These are phyloP conservation scores for Blastobotrys petasosporus DNA, from an alignment of 1,139 yeast genomes.

Conservation along the genomic window DNA sequence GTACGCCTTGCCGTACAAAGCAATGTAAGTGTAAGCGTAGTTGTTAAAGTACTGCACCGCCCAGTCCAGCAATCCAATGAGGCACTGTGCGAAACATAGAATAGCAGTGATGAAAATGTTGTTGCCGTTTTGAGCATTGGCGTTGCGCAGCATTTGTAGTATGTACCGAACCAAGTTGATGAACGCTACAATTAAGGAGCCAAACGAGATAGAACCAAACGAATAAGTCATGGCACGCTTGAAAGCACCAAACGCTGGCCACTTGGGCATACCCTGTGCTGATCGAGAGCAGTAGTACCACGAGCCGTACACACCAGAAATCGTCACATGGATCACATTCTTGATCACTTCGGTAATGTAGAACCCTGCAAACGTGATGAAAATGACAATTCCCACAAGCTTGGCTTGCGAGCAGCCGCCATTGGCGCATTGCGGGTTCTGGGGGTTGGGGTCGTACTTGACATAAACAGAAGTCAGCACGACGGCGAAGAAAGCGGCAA, in stretches of 20 bases:
- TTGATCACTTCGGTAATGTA: slow-evolving; percentile 79
- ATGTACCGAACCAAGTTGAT: slow-evolving; percentile 59
- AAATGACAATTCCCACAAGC: slow-evolving; percentile 58
- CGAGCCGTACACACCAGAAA: slow-evolving; percentile 81
- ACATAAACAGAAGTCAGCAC: slow-evolving; percentile 72
- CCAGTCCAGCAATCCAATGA: slow-evolving; percentile 69
- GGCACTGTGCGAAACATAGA: slow-evolving; percentile 48
- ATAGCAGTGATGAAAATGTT: slow-evolving; percentile 51
- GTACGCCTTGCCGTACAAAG: slow-evolving; percentile 79
- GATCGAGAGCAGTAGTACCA: slow-evolving; percentile 81
- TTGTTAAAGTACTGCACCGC: slow-evolving; percentile 80
- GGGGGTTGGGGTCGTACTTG: slow-evolving; percentile 51
- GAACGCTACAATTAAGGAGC: slow-evolving; percentile 73
- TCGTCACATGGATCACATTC: slow-evolving; percentile 78
- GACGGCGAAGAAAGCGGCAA: slow-evolving; percentile 58
- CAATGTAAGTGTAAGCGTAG: slow-evolving; percentile 83
- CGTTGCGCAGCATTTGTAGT: slow-evolving; percentile 43
- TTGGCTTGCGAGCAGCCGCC: slow-evolving; percentile 64
- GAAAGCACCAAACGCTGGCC: slow-evolving; percentile 79
- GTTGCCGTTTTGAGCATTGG: slow-evolving; percentile 38
- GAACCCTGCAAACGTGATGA: slow-evolving; percentile 78
- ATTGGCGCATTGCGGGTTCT: slow-evolving; percentile 51
- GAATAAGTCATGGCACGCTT: slow-evolving; percentile 79
- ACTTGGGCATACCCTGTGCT: slow-evolving; percentile 73
- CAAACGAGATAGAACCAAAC: slow-evolving; percentile 86